These are phyloP conservation scores for Blastocystis sp. DNA, from an alignment of 352 stramenopile genomes.

Conservation along the genomic window DNA sequence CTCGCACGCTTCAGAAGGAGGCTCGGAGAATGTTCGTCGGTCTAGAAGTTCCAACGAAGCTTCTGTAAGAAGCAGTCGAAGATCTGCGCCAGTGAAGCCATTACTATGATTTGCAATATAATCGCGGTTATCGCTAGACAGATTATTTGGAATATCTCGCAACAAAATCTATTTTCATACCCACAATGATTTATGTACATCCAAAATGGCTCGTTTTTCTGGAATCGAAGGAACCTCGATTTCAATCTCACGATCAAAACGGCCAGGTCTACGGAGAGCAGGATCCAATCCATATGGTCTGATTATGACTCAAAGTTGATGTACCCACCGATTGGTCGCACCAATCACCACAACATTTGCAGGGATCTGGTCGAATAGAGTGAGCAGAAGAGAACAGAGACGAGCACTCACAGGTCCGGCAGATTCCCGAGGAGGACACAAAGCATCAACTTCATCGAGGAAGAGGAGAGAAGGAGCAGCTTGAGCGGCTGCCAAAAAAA, in stretches of 20 bases:
- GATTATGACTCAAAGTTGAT: conserved; percentile 75
- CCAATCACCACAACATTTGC: conserved; percentile 66
- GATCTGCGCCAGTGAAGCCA: conserved; percentile 70
- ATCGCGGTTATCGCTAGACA: neutral
- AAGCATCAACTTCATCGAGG: conserved; percentile 85
- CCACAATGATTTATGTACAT: conserved; percentile 65
- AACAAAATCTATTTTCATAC: neutral
- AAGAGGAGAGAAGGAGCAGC: conserved; percentile 88
- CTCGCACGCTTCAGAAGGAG: too few relatives aligned
- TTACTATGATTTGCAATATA: conserved; percentile 16
- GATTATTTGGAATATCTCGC: neutral
- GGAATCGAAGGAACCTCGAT: conserved; percentile 86
- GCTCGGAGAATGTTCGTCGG: neutral
- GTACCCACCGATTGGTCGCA: conserved; percentile 67
- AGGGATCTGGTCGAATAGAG: conserved; percentile 78
- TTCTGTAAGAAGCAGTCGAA: conserved; percentile 64
- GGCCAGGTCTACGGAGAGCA: conserved; percentile 82
- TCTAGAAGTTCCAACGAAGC: conserved; percentile 63
- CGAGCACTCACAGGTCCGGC: conserved; percentile 75
- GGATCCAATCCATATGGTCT: conserved; percentile 81
- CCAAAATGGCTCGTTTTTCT: conserved; percentile 83
- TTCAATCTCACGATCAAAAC: conserved; percentile 91
- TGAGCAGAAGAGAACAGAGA: conserved; percentile 79
- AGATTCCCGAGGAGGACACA: conserved; percentile 76
- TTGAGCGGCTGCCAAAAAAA: conserved; percentile 65